Percentiles rank a stretch among this genome's conserved stretches.
Conservation (phyloP, 2,329 filamentous ascomycete species). For the Dothideomycetes sp. region DNA sequence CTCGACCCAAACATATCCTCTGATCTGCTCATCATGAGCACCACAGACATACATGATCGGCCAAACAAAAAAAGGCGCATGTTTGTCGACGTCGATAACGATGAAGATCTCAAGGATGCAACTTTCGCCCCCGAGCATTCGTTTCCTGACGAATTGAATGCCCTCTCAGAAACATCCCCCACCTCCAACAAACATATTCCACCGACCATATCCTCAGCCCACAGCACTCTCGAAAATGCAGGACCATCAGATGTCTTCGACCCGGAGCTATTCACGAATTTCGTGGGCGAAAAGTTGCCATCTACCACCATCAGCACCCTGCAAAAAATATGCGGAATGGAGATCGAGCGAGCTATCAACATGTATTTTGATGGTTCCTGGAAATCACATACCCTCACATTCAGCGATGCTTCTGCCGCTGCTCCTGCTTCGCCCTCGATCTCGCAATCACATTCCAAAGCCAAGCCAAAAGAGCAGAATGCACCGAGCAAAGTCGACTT, state of each 20-base stretch:
- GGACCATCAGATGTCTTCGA: constrained; percentile 47
- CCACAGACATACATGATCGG: constrained; percentile 36
- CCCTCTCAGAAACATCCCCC: constrained; percentile 19
- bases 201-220: neutral
- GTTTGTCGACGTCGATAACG: constrained; percentile 42
- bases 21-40: constrained; percentile 19
- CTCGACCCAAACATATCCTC: constrained; percentile 9
- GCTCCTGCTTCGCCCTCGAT: neutral
- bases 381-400: constrained; percentile 25
- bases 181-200: constrained; percentile 9
- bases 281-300: constrained; percentile 44
- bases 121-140: constrained; percentile 20
- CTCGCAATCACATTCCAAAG: neutral
- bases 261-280: constrained; percentile 41
- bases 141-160: constrained; percentile 20
- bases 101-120: constrained; percentile 8
- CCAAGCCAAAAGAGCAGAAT: constrained; percentile 3
- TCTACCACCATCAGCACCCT: constrained; percentile 35
- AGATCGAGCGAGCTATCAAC: constrained; percentile 52
- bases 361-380: constrained; percentile 55
- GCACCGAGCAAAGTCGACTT: neutral
- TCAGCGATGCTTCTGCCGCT: constrained; percentile 5
- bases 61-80: constrained; percentile 53
- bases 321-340: constrained; percentile 37
- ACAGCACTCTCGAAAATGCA: too few relatives aligned